Evolutionary conservation across 2,329 filamentous ascomycete species (phyloP).

Genomic region (Alternaria atra): DNA sequence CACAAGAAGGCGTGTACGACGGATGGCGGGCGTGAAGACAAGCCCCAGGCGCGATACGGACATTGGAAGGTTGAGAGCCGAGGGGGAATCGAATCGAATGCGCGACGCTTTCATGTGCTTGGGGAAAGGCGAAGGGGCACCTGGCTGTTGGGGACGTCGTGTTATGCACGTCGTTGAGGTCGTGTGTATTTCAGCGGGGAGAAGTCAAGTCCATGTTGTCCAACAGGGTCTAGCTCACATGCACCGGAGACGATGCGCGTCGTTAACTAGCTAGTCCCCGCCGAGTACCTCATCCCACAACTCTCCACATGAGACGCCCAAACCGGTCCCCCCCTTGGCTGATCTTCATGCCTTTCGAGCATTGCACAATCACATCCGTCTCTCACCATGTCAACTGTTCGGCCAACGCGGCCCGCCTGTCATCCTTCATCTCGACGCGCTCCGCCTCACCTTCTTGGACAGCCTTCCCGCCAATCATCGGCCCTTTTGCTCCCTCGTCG

Average conservation of each 20-base stretch:
- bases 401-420: constrained; percentile 3
- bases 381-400: background rate
- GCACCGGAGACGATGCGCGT: background rate
- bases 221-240: constrained; percentile 2
- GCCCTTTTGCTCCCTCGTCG: background rate
- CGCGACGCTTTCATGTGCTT: background rate
- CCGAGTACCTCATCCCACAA: background rate
- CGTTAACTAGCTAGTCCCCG: background rate
- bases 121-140: background rate
- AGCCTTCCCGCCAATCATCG: background rate
- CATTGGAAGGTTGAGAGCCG: constrained; percentile 19
- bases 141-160: background rate
- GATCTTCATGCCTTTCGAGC: background rate
- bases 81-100: background rate
- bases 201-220: background rate
- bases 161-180: background rate
- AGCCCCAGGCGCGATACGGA: constrained; percentile 33
- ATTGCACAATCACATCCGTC: background rate
- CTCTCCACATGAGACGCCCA: constrained; percentile 2
- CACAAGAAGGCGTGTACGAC: constrained; percentile 29
- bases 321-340: background rate
- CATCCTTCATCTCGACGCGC: constrained; percentile 4
- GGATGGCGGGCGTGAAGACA: constrained; percentile 30
- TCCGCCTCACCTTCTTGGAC: constrained; percentile 1
- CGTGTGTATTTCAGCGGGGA: constrained; percentile 9